phyloP scores from a whole-genome alignment of 768 basidiomycete genomes.

The Lentinus tigrinus region DNA sequence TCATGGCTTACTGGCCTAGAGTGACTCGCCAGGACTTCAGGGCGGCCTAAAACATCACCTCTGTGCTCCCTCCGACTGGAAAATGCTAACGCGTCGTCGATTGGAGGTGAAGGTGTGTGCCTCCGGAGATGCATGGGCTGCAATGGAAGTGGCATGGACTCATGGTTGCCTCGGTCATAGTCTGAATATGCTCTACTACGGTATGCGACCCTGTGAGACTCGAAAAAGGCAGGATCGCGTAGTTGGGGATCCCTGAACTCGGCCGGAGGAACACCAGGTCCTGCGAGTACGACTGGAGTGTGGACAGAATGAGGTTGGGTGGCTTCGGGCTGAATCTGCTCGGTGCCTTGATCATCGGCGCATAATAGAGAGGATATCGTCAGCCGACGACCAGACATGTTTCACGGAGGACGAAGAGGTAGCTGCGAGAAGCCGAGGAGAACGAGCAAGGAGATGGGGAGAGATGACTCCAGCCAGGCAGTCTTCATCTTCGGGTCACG shows the following conservation, averaged over 20 bases:
- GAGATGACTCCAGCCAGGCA: background rate
- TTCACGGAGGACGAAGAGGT: constrained; percentile 14
- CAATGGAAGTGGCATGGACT: constrained; percentile 21
- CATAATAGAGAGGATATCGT: constrained; percentile 77
- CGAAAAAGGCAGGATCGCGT: background rate
- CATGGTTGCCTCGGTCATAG: constrained; percentile 12
- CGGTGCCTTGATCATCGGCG: constrained; percentile 39
- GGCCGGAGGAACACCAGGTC: background rate
- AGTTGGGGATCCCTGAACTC: background rate
- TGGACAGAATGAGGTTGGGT: constrained; percentile 5
- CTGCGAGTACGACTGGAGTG: background rate
- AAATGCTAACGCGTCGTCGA: background rate
- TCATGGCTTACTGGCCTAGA: constrained; percentile 14
- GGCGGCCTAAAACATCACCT: background rate
- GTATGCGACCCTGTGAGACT: background rate
- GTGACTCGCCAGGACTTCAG: constrained; percentile 2
- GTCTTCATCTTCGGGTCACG: constrained; percentile 2
- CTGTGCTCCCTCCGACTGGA: background rate
- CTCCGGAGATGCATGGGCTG: constrained; percentile 19
- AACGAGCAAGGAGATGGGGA: constrained; percentile 10
- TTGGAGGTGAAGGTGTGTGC: constrained; percentile 24
- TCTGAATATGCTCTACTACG: constrained; percentile 12
- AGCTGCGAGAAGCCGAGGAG: too few species aligned
- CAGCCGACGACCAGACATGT: constrained; percentile 67
- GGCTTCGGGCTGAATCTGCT: constrained; percentile 1